Percentiles rank a stretch among this genome's conserved stretches.
Conservation (phyloP, 2,329 filamentous ascomycete genomes). For the Arthrinium puccinioides region DNA sequence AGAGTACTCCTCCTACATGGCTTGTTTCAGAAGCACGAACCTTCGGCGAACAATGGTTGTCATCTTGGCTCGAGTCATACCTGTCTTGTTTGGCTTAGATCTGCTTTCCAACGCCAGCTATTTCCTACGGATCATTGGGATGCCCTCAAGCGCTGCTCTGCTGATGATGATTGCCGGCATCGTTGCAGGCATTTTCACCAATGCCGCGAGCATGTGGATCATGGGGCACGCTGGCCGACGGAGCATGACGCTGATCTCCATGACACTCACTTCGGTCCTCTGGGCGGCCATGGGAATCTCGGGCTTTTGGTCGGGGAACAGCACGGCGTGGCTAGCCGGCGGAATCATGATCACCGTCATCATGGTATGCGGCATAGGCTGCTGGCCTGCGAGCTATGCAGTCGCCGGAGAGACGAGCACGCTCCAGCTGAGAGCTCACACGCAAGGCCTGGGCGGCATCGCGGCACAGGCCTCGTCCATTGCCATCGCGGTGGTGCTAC, state of each 20-base stretch:
- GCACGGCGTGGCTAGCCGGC: slow-evolving; percentile 30
- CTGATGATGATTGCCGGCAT: slow-evolving; percentile 39
- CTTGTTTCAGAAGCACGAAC: slow-evolving; percentile 37
- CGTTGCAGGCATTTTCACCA: slow-evolving; percentile 35
- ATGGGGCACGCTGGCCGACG: slow-evolving; percentile 32
- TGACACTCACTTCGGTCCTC: slow-evolving; percentile 24
- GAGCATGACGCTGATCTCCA: slow-evolving; percentile 26
- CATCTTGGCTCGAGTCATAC: slow-evolving; percentile 32
- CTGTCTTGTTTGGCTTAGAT: slow-evolving; percentile 36
- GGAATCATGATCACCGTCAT: slow-evolving; percentile 36
- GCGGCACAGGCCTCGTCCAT: not conserved
- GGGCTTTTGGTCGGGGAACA: slow-evolving; percentile 30
- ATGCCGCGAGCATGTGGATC: slow-evolving; percentile 35
- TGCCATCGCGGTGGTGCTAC: slow-evolving; percentile 36
- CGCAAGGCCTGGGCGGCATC: slow-evolving; percentile 24
- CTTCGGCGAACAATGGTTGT: slow-evolving; percentile 33
- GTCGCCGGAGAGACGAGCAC: slow-evolving; percentile 26
- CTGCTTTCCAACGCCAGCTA: slow-evolving; percentile 36
- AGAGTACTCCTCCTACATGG: slow-evolving; percentile 25
- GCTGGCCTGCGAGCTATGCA: slow-evolving; percentile 23
- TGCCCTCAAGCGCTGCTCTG: slow-evolving; percentile 23
- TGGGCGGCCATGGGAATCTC: slow-evolving; percentile 41
- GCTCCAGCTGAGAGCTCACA: slow-evolving; percentile 27
- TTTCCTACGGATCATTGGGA: slow-evolving; percentile 27
- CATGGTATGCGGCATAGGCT: slow-evolving; percentile 12